Evolutionary conservation across 2,329 filamentous ascomycete species (phyloP).

Genomic region (Fonsecaea multimorphosa): DNA sequence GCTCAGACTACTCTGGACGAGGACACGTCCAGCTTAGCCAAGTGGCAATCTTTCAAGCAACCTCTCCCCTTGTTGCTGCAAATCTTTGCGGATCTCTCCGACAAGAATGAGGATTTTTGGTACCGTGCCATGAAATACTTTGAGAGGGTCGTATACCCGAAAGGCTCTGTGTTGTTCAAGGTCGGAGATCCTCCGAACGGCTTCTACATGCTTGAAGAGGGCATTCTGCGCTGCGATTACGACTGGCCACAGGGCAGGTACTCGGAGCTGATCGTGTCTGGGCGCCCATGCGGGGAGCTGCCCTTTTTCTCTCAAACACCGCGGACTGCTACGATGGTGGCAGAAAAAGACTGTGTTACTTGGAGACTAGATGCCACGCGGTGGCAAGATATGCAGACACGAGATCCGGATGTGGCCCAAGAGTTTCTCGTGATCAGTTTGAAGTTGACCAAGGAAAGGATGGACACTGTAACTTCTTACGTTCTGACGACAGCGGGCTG

Average conservation of each 20-base stretch:
- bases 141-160: conserved; percentile 66
- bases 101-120: conserved; percentile 95
- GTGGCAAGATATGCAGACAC: conserved; percentile 75
- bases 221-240: conserved; percentile 89
- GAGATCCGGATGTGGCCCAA: conserved; percentile 76
- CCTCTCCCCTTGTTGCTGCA: conserved; percentile 90
- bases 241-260: conserved; percentile 86
- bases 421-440: conserved; percentile 87
- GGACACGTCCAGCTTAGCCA: conserved; percentile 63
- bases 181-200: conserved; percentile 77
- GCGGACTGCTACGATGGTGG: conserved; percentile 83
- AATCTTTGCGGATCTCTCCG: conserved; percentile 87
- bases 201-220: conserved; percentile 89
- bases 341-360: conserved; percentile 79
- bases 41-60: conserved; percentile 87
- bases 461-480: conserved; percentile 71
- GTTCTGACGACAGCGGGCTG: conserved; percentile 42
- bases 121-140: conserved; percentile 81
- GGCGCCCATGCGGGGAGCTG: conserved; percentile 92
- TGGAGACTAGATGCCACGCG: conserved; percentile 77
- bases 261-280: conserved; percentile 89
- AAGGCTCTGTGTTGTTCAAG: conserved; percentile 76
- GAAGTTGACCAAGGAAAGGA: conserved; percentile 92
- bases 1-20: conserved; percentile 76
- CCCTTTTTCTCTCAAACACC: conserved; percentile 94